phyloP scores from a whole-genome alignment of 805 yeast species.

The Vanderwaltozyma verrucispora region DNA sequence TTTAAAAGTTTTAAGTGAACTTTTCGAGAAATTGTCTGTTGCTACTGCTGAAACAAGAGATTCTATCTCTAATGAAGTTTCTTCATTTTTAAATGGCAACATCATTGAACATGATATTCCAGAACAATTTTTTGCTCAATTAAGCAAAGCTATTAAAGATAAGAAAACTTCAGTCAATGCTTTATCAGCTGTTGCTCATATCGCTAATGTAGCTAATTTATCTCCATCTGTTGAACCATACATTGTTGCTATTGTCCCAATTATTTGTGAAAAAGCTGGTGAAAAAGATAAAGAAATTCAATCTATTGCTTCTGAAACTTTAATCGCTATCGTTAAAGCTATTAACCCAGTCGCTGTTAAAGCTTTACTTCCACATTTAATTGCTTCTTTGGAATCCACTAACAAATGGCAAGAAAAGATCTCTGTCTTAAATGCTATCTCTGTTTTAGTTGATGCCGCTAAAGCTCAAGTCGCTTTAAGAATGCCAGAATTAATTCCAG shows the following conservation, averaged over 20 bases:
- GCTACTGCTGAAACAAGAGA: no score
- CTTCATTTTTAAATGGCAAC: constrained; percentile 91
- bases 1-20: constrained; percentile 77
- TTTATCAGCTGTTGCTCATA: constrained; percentile 72
- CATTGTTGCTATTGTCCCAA: constrained; percentile 66
- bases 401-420: constrained; percentile 98
- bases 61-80: no score
- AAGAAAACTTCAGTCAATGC: constrained; percentile 80
- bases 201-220: constrained; percentile 68
- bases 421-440: constrained; percentile 74
- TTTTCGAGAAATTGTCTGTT: constrained; percentile 84
- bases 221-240: constrained; percentile 94
- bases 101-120: constrained; percentile 99
- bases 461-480: constrained; percentile 94
- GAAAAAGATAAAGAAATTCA: constrained; percentile 77
- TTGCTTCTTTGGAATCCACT: constrained; percentile 54
- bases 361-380: constrained; percentile 74
- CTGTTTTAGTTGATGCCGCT: constrained; percentile 86
- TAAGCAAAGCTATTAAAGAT: constrained; percentile 65
- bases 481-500: constrained; percentile 99
- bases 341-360: constrained; percentile 91
- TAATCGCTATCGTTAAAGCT: constrained; percentile 66
- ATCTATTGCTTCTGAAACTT: constrained; percentile 65
- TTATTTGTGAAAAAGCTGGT: constrained; percentile 71
- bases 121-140: constrained; percentile 68